Conservation (phyloP, 148 eudicot genomes). For the Heliamphora exappendiculata region DNA sequence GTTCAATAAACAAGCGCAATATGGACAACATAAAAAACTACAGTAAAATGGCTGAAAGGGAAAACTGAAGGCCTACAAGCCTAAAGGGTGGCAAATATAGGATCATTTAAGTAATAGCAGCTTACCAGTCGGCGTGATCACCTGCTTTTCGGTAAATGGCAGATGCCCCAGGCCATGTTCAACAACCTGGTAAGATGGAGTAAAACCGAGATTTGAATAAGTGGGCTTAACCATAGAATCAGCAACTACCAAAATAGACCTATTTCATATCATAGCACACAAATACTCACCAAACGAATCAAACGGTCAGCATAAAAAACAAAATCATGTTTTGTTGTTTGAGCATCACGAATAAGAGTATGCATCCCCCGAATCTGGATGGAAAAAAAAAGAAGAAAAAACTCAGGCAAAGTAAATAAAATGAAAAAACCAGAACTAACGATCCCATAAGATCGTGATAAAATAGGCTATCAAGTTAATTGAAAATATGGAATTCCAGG, state of each 20-base stretch:
- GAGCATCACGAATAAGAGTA: slow-evolving; percentile 79
- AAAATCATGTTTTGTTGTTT: slow-evolving; percentile 82
- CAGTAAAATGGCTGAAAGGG: neutral
- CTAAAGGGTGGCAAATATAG: neutral
- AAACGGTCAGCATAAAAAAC: slow-evolving; percentile 85
- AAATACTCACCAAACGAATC: slow-evolving; percentile 64
- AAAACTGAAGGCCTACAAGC: neutral
- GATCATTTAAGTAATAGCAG: neutral
- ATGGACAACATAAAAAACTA: neutral
- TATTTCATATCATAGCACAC: neutral
- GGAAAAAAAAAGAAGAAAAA: slow-evolving; percentile 10
- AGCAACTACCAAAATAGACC: slow-evolving; percentile 4
- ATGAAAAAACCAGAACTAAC: neutral
- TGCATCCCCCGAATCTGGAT: slow-evolving; percentile 91
- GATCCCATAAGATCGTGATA: neutral
- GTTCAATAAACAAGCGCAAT: neutral
- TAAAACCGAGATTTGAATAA: neutral
- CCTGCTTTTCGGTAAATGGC: slow-evolving; percentile 92
- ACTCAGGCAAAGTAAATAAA: neutral
- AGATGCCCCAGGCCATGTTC: slow-evolving; percentile 97
- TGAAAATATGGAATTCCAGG: neutral
- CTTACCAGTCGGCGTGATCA: slow-evolving; percentile 93
- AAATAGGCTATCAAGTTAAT: neutral
- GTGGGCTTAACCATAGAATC: neutral
- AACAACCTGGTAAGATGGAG: slow-evolving; percentile 50